phyloP scores from a whole-genome alignment of 441 rosid species.

The Populus hybrid region DNA sequence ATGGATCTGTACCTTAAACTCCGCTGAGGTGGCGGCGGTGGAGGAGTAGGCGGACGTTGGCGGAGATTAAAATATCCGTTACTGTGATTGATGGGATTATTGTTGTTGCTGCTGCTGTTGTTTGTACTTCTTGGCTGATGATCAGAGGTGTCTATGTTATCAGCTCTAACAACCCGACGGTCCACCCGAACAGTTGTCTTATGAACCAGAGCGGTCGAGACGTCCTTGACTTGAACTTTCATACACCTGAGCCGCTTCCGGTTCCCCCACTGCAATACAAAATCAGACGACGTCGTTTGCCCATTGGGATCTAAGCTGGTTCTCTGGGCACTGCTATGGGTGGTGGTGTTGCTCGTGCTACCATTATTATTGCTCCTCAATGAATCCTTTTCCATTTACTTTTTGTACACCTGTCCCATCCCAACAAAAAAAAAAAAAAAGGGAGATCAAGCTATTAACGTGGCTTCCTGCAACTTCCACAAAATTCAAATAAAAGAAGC shows the following conservation, averaged over 20 bases:
- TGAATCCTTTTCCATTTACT: conserved; percentile 48
- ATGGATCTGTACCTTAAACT: conserved; percentile 49
- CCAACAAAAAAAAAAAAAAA: conserved; percentile 15
- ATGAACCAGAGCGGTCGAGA: conserved; percentile 33
- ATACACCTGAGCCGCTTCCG: conserved; percentile 68
- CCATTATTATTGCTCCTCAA: conserved; percentile 28
- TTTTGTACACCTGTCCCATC: conserved; percentile 34
- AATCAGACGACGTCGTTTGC: conserved; percentile 47
- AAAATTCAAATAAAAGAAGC: conserved; percentile 18
- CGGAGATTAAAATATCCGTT: conserved; percentile 52
- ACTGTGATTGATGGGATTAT: conserved; percentile 18
- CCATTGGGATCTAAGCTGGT: conserved; percentile 33
- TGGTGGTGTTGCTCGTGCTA: not conserved
- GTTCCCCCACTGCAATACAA: conserved; percentile 65
- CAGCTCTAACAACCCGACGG: conserved; percentile 49
- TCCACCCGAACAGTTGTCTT: conserved; percentile 52
- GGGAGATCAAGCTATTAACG: not conserved
- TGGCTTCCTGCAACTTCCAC: conserved; percentile 11
- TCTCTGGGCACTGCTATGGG: conserved; percentile 30
- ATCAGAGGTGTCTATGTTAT: conserved; percentile 31
- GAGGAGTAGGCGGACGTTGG: conserved; percentile 50
- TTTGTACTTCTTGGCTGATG: conserved; percentile 31
- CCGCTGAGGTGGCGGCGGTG: conserved; percentile 45
- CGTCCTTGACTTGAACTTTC: conserved; percentile 61
- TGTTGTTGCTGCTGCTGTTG: conserved; percentile 9